phyloP scores from a whole-genome alignment of 148 eudicot genomes.

The Rhododendron molle region DNA sequence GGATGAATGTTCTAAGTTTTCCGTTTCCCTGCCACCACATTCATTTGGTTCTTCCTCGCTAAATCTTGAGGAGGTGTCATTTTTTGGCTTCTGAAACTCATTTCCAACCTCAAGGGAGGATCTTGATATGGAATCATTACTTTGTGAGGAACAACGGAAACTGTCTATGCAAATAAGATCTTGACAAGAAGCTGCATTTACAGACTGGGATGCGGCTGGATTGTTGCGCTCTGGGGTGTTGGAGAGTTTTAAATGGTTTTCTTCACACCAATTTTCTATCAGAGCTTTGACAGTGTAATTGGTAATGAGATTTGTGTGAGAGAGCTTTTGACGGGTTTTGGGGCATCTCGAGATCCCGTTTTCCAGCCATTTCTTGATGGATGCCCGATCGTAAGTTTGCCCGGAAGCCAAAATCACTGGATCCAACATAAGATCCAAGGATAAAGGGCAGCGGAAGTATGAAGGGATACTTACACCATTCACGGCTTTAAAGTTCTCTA shows the following conservation, averaged over 20 bases:
- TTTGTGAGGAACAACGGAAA: slow-evolving; percentile 35
- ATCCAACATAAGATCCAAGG: slow-evolving; percentile 76
- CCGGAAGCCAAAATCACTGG: slow-evolving; percentile 94
- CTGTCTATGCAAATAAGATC: slow-evolving; percentile 44
- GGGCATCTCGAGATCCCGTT: slow-evolving; percentile 70
- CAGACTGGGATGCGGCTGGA: slow-evolving; percentile 16
- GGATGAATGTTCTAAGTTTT: slow-evolving; percentile 40
- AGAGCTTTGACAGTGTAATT: slow-evolving; percentile 88
- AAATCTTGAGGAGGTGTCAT: slow-evolving; percentile 25
- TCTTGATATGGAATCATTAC: slow-evolving; percentile 49
- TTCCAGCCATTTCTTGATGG: slow-evolving; percentile 83
- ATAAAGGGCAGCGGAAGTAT: slow-evolving; percentile 81
- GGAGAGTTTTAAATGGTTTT: slow-evolving; percentile 44
- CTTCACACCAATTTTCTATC: slow-evolving; percentile 79
- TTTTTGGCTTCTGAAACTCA: slow-evolving; percentile 34
- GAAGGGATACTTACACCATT: slow-evolving; percentile 58
- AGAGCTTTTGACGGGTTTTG: slow-evolving; percentile 55
- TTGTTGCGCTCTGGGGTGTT: slow-evolving; percentile 13
- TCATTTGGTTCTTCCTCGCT: slow-evolving; percentile 33
- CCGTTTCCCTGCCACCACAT: slow-evolving; percentile 20
- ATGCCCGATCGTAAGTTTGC: slow-evolving; percentile 75
- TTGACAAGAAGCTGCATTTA: slow-evolving; percentile 22
- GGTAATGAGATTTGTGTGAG: slow-evolving; percentile 64
- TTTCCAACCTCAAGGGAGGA: slow-evolving; percentile 44
- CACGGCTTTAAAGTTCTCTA: slow-evolving; percentile 40